Conservation (phyloP, 169 alveolate species). For the Theileria parva region DNA sequence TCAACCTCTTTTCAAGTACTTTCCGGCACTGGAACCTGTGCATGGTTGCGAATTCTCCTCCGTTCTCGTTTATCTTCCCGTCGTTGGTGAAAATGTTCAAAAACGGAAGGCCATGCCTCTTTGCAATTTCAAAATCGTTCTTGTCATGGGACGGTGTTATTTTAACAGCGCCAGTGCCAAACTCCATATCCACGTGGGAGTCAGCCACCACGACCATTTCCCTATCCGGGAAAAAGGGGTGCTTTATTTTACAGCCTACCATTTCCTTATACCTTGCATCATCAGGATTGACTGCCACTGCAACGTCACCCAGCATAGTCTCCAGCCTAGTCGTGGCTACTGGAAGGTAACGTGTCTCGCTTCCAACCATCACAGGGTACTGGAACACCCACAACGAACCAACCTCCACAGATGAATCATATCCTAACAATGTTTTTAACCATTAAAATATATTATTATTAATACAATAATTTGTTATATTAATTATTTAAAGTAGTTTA, state of each 20-base stretch:
- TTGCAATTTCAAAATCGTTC: constrained; percentile 97
- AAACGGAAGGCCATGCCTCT: constrained; percentile 88
- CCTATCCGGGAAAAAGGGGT: constrained; percentile 96
- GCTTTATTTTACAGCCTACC: constrained; percentile 94
- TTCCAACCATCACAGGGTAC: constrained; percentile 88
- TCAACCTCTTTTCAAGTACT: constrained; percentile 89
- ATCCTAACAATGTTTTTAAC: constrained; percentile 15
- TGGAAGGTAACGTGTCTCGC: constrained; percentile 75
- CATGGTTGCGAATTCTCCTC: constrained; percentile 94
- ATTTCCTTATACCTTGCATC: constrained; percentile 91
- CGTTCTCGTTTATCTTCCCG: constrained; percentile 93
- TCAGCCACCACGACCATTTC: constrained; percentile 93
- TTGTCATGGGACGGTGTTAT: constrained; percentile 99
- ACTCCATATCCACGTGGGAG: constrained; percentile 93
- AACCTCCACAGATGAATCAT: constrained; percentile 88
- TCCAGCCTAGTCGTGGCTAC: constrained; percentile 98
- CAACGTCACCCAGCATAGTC: constrained; percentile 99
- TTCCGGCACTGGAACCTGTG: constrained; percentile 95
- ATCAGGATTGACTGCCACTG: constrained; percentile 99
- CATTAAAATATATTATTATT: neutral
- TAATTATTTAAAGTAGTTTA: too few relatives aligned
- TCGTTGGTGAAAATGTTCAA: constrained; percentile 93
- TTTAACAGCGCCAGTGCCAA: constrained; percentile 99
- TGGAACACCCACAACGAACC: constrained; percentile 96
- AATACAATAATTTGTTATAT: too few relatives aligned